Base-by-base conservation (phyloP, 306 rosid species). In the Phaseolus lunatus region DNA sequence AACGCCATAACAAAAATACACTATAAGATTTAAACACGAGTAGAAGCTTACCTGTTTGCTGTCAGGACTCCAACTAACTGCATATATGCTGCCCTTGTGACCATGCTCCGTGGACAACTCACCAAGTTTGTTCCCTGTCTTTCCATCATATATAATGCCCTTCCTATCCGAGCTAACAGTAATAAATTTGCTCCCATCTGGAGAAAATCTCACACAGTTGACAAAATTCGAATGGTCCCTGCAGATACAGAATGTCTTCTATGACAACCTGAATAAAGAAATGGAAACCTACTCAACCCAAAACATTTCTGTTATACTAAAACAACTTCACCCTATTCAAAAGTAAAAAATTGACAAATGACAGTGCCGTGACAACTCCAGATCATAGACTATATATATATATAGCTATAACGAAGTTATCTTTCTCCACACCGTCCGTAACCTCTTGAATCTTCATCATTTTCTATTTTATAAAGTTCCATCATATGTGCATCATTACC, bases 181-280 rank as follows among this genome's bases (percentile, higher is more conserved):
- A 16, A 96, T 84, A 54, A 96, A 96, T 84, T 92, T 96, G 84
- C 85, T 92, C 70, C 99, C 99, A 83, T 96, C 97, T 9, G 98
- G 99, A 73, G 98, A 91, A 86, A 76, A 96, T 82, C 97, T 89
- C 54, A 88, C 84, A 80, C 98, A 92, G 75, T 96, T 96, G 64
- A 90, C 89, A 45, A 96, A 96, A 82, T 96, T 96, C 22, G 98
- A 77, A 86, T 96, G 99, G 85, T 96, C 93, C 96, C 99, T 96
- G 90, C 84, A 84, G 85, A 85, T 80, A 73, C 86, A 84, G 65
- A 84, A 77, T 56, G 76, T 53, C 81, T 79, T 68, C 81, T 75
- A 84, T 84, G 86, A 72, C 82, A 77, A 71, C 79, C 85, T 72
- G 85, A 77, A 77, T 82, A 63, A 56, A 77, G 79, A 82, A 77